Conservation (phyloP, 2,329 filamentous ascomycete species). For the Aspergillus novoparasiticus region DNA sequence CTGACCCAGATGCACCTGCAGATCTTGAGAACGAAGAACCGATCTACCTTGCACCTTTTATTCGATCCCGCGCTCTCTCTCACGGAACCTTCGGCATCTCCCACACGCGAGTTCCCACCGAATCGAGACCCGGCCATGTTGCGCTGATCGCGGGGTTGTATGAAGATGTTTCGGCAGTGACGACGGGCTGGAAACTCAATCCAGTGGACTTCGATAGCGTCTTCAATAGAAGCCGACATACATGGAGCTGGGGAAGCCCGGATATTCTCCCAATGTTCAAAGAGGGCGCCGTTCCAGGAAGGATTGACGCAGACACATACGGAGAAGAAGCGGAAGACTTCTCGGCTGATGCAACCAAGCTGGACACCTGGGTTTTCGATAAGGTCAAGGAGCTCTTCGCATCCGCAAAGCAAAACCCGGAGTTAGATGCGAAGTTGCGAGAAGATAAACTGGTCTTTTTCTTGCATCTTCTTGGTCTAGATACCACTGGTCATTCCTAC, state of each 20-base stretch:
- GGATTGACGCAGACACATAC: slow-evolving; percentile 86
- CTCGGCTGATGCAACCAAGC: slow-evolving; percentile 73
- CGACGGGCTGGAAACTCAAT: slow-evolving; percentile 97
- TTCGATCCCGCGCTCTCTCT: slow-evolving; percentile 83
- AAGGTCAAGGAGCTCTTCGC: slow-evolving; percentile 85
- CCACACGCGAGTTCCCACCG: slow-evolving; percentile 93
- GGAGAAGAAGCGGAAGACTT: slow-evolving; percentile 86
- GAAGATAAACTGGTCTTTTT: slow-evolving; percentile 94
- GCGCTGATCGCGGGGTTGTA: slow-evolving; percentile 95
- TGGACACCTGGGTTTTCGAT: slow-evolving; percentile 96
- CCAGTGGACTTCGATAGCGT: slow-evolving; percentile 98
- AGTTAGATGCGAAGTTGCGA: slow-evolving; percentile 70
- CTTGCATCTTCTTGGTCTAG: slow-evolving; percentile 85
- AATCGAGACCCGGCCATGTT: slow-evolving; percentile 94
- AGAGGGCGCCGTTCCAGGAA: slow-evolving; percentile 82
- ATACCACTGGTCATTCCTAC: slow-evolving; percentile 84
- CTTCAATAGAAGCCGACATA: slow-evolving; percentile 94
- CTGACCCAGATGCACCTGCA: slow-evolving; percentile 62
- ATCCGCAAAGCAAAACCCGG: slow-evolving; percentile 75
- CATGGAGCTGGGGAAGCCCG: slow-evolving; percentile 98
- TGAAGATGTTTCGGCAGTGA: slow-evolving; percentile 96
- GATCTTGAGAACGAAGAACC: slow-evolving; percentile 47
- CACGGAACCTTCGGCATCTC: slow-evolving; percentile 96
- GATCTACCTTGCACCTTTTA: slow-evolving; percentile 83
- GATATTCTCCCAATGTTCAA: slow-evolving; percentile 98